Percentiles rank a stretch among this genome's conserved stretches.
Evolutionary conservation across 73 alveolate species (phyloP).

Genomic region (Paramecium biaurelia): DNA sequence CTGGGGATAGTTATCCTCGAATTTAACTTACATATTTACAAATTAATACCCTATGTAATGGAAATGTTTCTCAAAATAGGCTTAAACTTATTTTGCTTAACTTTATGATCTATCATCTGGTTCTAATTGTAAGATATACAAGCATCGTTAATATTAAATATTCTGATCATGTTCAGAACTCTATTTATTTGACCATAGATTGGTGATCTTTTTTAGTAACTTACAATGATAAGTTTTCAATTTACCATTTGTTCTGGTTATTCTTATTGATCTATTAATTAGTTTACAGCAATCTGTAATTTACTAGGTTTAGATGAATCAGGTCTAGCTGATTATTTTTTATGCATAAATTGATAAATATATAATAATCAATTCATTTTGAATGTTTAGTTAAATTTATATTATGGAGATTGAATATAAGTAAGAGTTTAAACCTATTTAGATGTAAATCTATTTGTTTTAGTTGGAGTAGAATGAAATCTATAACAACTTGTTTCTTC

Average conservation of each 20-base stretch:
- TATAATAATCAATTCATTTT: neutral
- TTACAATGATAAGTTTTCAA: neutral
- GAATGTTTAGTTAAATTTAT: neutral
- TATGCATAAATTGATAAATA: neutral
- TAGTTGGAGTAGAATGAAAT: conserved; percentile 3
- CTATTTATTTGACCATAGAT: neutral
- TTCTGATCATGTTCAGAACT: conserved; percentile 1
- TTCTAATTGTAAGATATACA: neutral
- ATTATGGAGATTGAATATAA: neutral
- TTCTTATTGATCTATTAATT: neutral
- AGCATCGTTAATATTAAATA: neutral
- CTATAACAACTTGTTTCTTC: neutral
- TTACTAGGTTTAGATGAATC: neutral
- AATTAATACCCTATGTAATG: neutral
- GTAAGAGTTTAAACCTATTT: neutral
- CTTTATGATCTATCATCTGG: neutral
- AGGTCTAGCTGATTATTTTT: neutral
- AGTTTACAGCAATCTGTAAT: neutral
- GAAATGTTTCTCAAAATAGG: neutral
- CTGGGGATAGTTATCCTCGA: neutral
- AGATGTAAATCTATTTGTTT: neutral
- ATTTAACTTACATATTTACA: neutral
- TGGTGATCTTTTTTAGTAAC: neutral
- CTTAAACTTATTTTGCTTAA: neutral
- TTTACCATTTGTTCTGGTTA: neutral